Base-by-base conservation (phyloP, 1,284 basidiomycete genomes). In the Ustilago lituana region DNA sequence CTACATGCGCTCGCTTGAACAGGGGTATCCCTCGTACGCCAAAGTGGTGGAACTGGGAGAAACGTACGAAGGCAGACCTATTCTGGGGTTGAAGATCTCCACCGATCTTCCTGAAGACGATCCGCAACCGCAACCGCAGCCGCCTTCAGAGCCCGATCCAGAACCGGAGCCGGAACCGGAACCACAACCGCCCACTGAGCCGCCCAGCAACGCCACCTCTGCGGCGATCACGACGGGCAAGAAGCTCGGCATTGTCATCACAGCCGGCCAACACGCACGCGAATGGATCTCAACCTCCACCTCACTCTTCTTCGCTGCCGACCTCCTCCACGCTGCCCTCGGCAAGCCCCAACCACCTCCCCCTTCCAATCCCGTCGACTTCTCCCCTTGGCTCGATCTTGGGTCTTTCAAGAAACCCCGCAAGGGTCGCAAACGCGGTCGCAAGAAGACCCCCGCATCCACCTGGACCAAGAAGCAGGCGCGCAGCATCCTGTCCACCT, bases 281-380 rank as follows among this genome's bases (percentile, higher is more conserved):
- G 68, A 71, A 89, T 94, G 91, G 91, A 87, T 93, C 45, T 89
- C 91, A 0, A 88, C 90, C 0, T 87, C 91, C 0, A 87, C 91
- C 0, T 85, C 90, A 0, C 83, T 91, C 11, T 93, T 91, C 81
- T 83, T 92, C 44, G 68, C 68, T 10, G 55, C 58, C 3, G 63
- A 66, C 11, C 43, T 71, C 1, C 46, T 71, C 0, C 44, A 15
- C 1, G 37, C 59, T 8, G 68, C 54, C 7, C 35, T 59, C 33
- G 58, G 57, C 14, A 12, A 22, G 2, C 46, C 40, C 5, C 35
- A 27, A 4, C 26, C 41, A 14, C 26, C 24, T 5, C 26, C 44
- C 20, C 10, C 50, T 23, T n/a, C n/a, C n/a, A n/a, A n/a, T n/a
- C n/a, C n/a, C n/a, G n/a, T n/a, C n/a, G n/a, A n/a, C n/a, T n/a